Percentiles rank a stretch among this genome's conserved stretches.
Conservation (phyloP, 208 protist species). For the Polymyxa betae region DNA sequence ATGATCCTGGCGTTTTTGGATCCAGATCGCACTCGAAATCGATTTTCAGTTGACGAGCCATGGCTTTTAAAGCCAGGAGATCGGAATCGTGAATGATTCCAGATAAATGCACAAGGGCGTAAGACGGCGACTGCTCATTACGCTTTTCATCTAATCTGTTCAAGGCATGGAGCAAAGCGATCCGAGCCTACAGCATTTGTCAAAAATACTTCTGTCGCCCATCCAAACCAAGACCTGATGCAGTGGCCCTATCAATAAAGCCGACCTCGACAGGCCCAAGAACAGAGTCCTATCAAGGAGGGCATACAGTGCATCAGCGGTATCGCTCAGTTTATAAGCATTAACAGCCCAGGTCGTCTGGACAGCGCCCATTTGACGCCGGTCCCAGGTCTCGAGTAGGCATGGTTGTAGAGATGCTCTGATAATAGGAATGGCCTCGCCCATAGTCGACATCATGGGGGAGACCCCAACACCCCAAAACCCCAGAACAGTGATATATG, state of each 20-base stretch:
- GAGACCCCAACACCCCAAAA: too few species aligned
- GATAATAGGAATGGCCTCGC: too few species aligned
- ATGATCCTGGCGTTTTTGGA: background rate
- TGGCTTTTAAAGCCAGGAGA: background rate
- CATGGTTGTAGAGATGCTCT: background rate
- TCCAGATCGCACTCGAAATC: slow-evolving; percentile 8
- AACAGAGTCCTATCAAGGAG: background rate
- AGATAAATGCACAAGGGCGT: slow-evolving; percentile 38
- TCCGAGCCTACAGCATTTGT: background rate
- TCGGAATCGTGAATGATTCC: background rate
- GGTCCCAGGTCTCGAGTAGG: slow-evolving; percentile 19
- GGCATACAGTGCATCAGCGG: background rate
- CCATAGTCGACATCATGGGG: too few species aligned
- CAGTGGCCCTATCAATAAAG: background rate
- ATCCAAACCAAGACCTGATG: background rate
- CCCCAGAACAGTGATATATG: too few species aligned
- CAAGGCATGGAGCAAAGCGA: slow-evolving; percentile 34
- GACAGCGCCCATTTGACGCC: background rate
- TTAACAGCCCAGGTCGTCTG: background rate
- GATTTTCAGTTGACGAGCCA: slow-evolving; percentile 39
- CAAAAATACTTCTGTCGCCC: background rate
- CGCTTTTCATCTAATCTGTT: background rate
- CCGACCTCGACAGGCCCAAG: background rate
- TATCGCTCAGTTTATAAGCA: background rate
- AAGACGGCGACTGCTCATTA: background rate